phyloP scores from a whole-genome alignment of 495 filamentous ascomycete species.

The Lentithecium fluviatile region DNA sequence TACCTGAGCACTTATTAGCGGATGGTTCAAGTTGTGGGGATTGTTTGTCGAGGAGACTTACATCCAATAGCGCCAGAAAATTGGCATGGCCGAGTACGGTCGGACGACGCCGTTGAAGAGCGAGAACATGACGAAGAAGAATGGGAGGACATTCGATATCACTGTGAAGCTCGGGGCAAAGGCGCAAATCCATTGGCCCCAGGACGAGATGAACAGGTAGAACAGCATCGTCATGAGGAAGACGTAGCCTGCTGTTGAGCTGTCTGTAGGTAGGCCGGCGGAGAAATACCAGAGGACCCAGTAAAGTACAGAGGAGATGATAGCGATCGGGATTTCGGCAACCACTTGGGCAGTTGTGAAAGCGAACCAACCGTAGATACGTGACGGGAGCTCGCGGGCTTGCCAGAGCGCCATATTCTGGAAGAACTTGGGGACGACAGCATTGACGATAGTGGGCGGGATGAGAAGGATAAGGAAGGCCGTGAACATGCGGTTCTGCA shows the following conservation, averaged over 20 bases:
- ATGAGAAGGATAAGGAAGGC: slow-evolving; percentile 72
- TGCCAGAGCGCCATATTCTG: slow-evolving; percentile 73
- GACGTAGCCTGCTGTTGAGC: slow-evolving; percentile 69
- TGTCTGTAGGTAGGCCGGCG: slow-evolving; percentile 65
- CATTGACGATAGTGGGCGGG: slow-evolving; percentile 69
- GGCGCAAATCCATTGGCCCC: slow-evolving; percentile 72
- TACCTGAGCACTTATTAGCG: no score
- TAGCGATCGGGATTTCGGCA: slow-evolving; percentile 71
- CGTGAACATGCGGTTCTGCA: slow-evolving; percentile 82
- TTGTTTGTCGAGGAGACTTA: no score
- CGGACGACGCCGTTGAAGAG: slow-evolving; percentile 71
- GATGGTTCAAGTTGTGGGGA: no score
- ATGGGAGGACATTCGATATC: slow-evolving; percentile 71
- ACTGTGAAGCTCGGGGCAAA: slow-evolving; percentile 78
- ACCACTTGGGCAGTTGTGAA: slow-evolving; percentile 76
- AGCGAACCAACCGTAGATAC: slow-evolving; percentile 81
- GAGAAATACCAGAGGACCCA: slow-evolving; percentile 79
- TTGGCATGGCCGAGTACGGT: slow-evolving; percentile 41
- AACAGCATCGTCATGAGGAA: slow-evolving; percentile 83
- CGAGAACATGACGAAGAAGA: slow-evolving; percentile 75
- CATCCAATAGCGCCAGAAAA: slow-evolving; percentile 49
- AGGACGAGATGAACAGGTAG: slow-evolving; percentile 72
- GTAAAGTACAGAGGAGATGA: slow-evolving; percentile 65
- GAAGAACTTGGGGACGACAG: slow-evolving; percentile 82
- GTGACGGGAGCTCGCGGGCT: slow-evolving; percentile 69